phyloP scores from a whole-genome alignment of 352 stramenopile species.

The Phytophthora hybrid region DNA sequence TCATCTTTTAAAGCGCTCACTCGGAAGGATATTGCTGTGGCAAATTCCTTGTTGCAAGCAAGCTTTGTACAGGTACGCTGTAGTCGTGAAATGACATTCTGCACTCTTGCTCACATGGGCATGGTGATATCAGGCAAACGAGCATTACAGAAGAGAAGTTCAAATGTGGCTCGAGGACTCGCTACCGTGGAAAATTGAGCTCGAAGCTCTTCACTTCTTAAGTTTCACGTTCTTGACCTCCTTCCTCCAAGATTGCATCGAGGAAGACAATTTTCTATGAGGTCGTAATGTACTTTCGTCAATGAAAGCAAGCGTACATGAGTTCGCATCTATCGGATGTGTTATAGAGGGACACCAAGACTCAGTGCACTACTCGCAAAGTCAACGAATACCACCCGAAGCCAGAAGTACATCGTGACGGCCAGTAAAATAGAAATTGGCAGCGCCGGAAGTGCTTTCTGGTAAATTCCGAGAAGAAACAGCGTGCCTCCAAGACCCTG shows the following conservation, averaged over 20 bases:
- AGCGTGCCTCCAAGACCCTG: conserved; percentile 94
- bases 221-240: conserved; percentile 77
- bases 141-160: conserved; percentile 62
- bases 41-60: conserved; percentile 50
- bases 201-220: conserved; percentile 82
- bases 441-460: conserved; percentile 96
- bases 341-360: conserved; percentile 43
- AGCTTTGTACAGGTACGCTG: conserved; percentile 70
- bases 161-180: conserved; percentile 51
- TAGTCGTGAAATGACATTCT: background rate
- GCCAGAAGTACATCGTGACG: conserved; percentile 85
- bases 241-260: conserved; percentile 65
- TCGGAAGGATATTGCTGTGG: conserved; percentile 59
- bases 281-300: background rate
- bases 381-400: conserved; percentile 74
- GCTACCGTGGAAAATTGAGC: conserved; percentile 80
- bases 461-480: conserved; percentile 95
- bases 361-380: conserved; percentile 60
- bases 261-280: conserved; percentile 51
- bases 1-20: conserved; percentile 68
- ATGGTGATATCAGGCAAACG: conserved; percentile 51
- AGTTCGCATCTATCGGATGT: conserved; percentile 19
- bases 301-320: conserved; percentile 28
- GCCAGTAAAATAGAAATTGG: conserved; percentile 94
- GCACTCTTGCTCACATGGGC: background rate